Base-by-base conservation (phyloP, 2,329 filamentous ascomycete genomes). In the Didymella glomerata region DNA sequence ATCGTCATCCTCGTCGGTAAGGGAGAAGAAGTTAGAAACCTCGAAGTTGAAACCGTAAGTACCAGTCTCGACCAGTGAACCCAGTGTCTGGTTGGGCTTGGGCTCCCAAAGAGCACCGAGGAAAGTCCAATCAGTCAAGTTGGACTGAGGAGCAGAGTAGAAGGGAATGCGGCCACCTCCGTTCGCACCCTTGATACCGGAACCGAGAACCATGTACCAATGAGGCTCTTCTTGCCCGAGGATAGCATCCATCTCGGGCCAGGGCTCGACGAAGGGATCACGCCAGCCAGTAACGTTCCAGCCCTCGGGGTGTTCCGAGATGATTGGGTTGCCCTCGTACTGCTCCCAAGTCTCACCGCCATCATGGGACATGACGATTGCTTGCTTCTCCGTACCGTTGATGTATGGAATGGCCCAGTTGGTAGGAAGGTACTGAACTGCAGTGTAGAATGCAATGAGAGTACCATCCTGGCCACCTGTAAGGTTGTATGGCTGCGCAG, bases 21-120 rank as follows among this genome's bases (percentile, higher is more conserved):
- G 68, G 16, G 77, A 77, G 69, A 81, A 82, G 71, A 82, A 81
- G 57, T 80, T 80, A 0, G 78, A 80, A 56, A 82, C 80, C 63
- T 82, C 80, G 46, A 82, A 82, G 66, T 82, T 82, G 71, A 76
- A 82, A 10, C 73, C 80, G 52, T 81, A 81, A 1, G 73, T 76
- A 20, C 80, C 79, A n/a, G 80, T 82, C 49, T 78, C 75, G 5
- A 81, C 60, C 7, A 79, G 58, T 14, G 76, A 75, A 7, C 78
- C 79, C 6, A 82, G 68, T n/a, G 73, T 77, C 13, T 73, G 76
- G 63, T 81, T 82, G 13, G 60, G 68, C 4, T 69, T 70, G 4
- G 80, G 80, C 66, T 82, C 80, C 77, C 79, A 82, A 5, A 82
- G 67, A 11, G 80, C 75, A 16, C 80, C 80, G 3, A 81, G 67